Conservation (phyloP, 495 filamentous ascomycete genomes). For the Hapsidospora chrysogenum region DNA sequence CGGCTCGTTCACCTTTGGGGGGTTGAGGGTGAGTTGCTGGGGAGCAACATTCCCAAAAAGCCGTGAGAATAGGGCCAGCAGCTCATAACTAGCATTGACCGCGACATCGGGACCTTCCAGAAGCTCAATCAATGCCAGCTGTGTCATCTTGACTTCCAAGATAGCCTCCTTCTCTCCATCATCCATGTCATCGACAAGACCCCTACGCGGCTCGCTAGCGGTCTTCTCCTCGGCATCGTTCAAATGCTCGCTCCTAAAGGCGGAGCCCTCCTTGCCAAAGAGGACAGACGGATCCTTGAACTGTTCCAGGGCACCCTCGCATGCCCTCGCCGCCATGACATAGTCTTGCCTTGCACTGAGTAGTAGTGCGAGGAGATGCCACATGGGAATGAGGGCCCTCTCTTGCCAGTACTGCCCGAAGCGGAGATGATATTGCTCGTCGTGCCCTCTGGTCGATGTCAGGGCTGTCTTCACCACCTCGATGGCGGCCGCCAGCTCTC, state of each 20-base stretch:
- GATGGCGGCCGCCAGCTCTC: conserved; percentile 61
- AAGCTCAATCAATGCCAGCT: conserved; percentile 68
- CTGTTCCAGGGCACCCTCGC: conserved; percentile 80
- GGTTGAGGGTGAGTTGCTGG: conserved; percentile 15
- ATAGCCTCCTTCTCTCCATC: conserved; percentile 65
- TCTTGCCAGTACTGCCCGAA: conserved; percentile 29
- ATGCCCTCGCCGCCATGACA: conserved; percentile 57
- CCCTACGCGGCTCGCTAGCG: conserved; percentile 11
- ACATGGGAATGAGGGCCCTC: conserved; percentile 47
- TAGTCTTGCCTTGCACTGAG: conserved; percentile 80
- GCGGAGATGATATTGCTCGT: conserved; percentile 15
- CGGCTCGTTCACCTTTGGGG: conserved; percentile 23
- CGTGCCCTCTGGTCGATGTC: conserved; percentile 19
- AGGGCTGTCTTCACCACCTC: conserved; percentile 49
- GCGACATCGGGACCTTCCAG: conserved; percentile 67
- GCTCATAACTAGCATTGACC: conserved; percentile 65
- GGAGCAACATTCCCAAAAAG: conserved; percentile 46
- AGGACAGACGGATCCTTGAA: conserved; percentile 46
- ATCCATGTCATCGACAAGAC: conserved; percentile 55
- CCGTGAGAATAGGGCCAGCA: conserved; percentile 63
- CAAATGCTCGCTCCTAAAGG: conserved; percentile 36
- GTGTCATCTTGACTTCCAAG: conserved; percentile 85
- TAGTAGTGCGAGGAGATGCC: conserved; percentile 77
- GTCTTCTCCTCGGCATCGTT: conserved; percentile 24
- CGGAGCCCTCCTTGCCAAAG: conserved; percentile 28